phyloP scores from a whole-genome alignment of 495 filamentous ascomycete species.

The Penicillium alfredii region DNA sequence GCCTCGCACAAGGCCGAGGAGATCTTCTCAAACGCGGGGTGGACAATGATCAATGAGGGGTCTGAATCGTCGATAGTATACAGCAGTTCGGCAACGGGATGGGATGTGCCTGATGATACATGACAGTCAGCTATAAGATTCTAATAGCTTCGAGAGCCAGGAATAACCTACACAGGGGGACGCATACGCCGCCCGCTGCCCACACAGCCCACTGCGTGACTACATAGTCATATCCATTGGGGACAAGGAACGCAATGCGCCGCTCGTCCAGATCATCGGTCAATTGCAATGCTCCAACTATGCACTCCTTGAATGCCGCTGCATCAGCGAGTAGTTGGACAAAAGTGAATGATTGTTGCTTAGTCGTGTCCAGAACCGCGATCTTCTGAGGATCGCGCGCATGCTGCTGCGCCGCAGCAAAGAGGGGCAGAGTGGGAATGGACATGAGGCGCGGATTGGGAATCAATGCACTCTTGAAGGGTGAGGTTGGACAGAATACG shows the following conservation, averaged over 20 bases:
- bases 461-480: not conserved
- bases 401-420: constrained; percentile 49
- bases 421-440: constrained; percentile 68
- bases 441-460: constrained; percentile 13
- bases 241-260: constrained; percentile 73
- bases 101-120: constrained; percentile 39
- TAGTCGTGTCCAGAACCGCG: constrained; percentile 68
- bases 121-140: constrained; percentile 6
- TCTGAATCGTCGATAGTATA: constrained; percentile 41
- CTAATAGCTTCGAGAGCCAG: not conserved
- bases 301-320: constrained; percentile 54
- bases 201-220: constrained; percentile 53
- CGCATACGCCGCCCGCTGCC: constrained; percentile 39
- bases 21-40: constrained; percentile 34
- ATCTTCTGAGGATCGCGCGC: constrained; percentile 60
- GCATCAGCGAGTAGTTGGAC: constrained; percentile 73
- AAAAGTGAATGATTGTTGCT: constrained; percentile 69
- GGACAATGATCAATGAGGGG: constrained; percentile 37
- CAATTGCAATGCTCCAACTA: constrained; percentile 44
- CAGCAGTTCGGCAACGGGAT: constrained; percentile 38
- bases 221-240: constrained; percentile 92
- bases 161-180: constrained; percentile 31
- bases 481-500: not conserved
- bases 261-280: constrained; percentile 59
- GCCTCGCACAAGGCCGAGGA: constrained; percentile 27